Base-by-base conservation (phyloP, 495 filamentous ascomycete species). In the Pseudevernia furfuracea region DNA sequence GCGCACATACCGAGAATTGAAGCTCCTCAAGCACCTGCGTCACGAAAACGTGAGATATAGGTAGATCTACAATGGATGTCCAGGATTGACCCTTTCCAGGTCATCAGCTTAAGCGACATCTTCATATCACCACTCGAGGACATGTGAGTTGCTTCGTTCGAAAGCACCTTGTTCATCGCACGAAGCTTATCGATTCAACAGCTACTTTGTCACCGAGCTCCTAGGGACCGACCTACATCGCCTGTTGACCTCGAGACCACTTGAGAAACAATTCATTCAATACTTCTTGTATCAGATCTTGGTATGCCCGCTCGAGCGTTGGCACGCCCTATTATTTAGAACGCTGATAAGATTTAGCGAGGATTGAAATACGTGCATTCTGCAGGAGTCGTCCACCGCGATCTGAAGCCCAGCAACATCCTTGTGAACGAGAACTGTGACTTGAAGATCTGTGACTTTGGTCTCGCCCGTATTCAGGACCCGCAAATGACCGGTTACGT, bases 401-500 rank as follows among this genome's bases (percentile, higher is more conserved):
- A 98, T 72, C 81, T 98, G 64, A 98, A 98, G 76, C 94, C 94
- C 39, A 95, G 90, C 81, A 98, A 98, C 77, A 98, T 98, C 72
- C 81, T 98, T 57, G 92, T 98, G 77, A 98, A 98, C 76, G 94
- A 98, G 77, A 98, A 98, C 74, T 98, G 94, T 76, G 94, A 98
- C 74, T 79, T 98, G 61, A 98, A 98, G 79, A 98, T 98, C 75
- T 98, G 94, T 82, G 94, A 98, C 74, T 98, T 98, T 70, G 94
- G 94, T 65, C 81, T 98, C 61, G 94, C 94, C 48, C 89, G 94
- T 71, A 96, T 98, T 71, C 94, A 98, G 76, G 94, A 98, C 71
- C 94, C 94, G n/a, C 94, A 98, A 77, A 98, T 98, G 94, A 98
- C 94, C 46, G 94, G 94, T 71, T 98, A 98, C 72, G 94, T 98